A percentile compares a stretch with the other conserved stretches of the same genome.
Conservation (phyloP, 1,284 basidiomycete species). For the Austropuccinia psidii region DNA sequence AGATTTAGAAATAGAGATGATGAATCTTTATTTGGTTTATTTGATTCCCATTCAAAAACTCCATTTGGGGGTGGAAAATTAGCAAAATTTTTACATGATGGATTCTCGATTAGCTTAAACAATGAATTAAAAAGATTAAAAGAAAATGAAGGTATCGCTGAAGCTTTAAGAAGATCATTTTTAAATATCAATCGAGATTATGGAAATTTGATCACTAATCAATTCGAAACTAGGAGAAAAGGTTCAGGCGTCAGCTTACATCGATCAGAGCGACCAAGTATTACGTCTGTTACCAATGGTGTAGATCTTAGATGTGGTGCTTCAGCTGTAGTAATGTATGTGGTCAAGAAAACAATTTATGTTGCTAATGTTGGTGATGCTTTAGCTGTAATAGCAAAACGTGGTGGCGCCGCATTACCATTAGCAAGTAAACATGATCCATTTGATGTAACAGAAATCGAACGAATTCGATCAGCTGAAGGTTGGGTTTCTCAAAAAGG, state of each 20-base stretch:
- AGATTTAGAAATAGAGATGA: conserved; percentile 68
- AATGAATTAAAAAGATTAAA: conserved; percentile 56
- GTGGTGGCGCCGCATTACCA: conserved; percentile 65
- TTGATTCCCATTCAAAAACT: conserved; percentile 60
- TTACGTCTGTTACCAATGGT: conserved; percentile 37
- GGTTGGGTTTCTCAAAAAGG: conserved; percentile 95
- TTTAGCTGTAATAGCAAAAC: conserved; percentile 75
- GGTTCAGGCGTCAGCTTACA: conserved; percentile 60
- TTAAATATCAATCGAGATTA: conserved; percentile 67
- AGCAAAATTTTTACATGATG: conserved; percentile 69
- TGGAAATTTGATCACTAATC: conserved; percentile 57
- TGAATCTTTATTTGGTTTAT: conserved; percentile 94
- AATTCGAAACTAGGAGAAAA: conserved; percentile 56
- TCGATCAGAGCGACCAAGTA: conserved; percentile 46
- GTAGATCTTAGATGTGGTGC: conserved; percentile 59
- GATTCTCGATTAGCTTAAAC: conserved; percentile 61
- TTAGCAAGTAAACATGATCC: conserved; percentile 83
- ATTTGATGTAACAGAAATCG: conserved; percentile 74
- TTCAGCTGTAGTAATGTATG: conserved; percentile 78
- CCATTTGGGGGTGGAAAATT: conserved; percentile 50
- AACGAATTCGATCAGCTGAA: conserved; percentile 79
- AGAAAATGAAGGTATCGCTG: conserved; percentile 57
- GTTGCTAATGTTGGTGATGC: conserved; percentile 86
- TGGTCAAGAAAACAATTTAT: conserved; percentile 70
- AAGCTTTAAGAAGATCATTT: conserved; percentile 78